Evolutionary conservation across 257 asterid genomes (phyloP).

Genomic region (Capsicum chinense): DNA sequence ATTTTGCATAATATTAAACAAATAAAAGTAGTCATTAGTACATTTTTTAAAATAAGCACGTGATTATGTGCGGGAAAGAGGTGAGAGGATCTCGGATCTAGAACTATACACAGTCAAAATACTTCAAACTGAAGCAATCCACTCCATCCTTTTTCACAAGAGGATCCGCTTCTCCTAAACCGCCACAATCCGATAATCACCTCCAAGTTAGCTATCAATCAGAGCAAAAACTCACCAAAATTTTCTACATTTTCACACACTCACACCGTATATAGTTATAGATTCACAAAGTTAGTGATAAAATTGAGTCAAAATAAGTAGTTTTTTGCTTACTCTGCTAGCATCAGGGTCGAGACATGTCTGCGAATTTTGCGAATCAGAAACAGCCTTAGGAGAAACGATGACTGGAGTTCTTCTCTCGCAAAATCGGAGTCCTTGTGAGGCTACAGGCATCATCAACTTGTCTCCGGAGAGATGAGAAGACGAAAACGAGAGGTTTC

Average conservation of each 20-base stretch:
- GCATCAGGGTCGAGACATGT: conserved; percentile 97
- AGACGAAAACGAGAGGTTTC: conserved; percentile 61
- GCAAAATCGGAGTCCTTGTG: conserved; percentile 39
- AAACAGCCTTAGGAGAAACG: conserved; percentile 85
- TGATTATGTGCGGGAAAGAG: conserved; percentile 14
- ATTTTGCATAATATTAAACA: neutral
- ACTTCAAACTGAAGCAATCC: conserved; percentile 26
- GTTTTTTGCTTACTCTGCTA: conserved; percentile 59
- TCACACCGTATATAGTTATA: neutral
- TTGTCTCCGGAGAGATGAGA: conserved; percentile 51
- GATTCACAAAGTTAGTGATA: neutral
- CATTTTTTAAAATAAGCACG: neutral
- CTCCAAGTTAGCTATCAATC: neutral
- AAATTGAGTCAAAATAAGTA: neutral
- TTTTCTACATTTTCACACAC: neutral
- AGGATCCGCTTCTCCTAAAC: neutral
- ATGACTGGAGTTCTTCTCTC: conserved; percentile 46
- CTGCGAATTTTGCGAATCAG: conserved; percentile 90
- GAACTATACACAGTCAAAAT: neutral
- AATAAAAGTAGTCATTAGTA: neutral
- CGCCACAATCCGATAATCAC: conserved; percentile 14
- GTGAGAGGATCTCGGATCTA: conserved; percentile 33
- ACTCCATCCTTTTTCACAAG: neutral
- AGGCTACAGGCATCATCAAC: conserved; percentile 34
- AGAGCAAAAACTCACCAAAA: neutral